Conservation (phyloP, 2,329 filamentous ascomycete species). For the Chaetomium globosum region DNA sequence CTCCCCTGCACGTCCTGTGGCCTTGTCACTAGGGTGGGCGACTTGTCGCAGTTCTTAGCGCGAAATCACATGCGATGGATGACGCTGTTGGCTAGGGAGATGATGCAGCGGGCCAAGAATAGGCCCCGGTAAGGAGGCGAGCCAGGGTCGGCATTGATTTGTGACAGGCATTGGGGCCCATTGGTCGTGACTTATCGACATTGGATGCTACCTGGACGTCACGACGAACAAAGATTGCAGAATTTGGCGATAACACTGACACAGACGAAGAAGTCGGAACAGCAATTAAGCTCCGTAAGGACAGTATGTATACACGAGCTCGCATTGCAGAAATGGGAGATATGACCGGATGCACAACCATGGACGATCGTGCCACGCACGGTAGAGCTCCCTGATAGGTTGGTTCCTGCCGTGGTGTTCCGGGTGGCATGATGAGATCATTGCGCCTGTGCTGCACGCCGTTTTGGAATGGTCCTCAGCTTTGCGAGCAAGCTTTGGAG, state of each 20-base stretch:
- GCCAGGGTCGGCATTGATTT: constrained; percentile 20
- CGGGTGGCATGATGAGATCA: constrained; percentile 41
- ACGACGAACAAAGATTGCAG: not conserved
- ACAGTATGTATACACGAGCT: not conserved
- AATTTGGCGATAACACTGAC: constrained; percentile 1
- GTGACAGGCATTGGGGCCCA: not conserved
- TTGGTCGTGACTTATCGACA: not conserved
- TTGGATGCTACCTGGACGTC: constrained; percentile 6
- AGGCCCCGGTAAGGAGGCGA: constrained; percentile 5
- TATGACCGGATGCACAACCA: not conserved
- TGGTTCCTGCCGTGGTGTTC: constrained; percentile 5
- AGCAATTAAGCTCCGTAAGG: no score
- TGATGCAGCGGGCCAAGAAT: constrained; percentile 20
- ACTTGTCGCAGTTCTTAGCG: constrained; percentile 26
- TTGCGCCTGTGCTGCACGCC: constrained; percentile 23
- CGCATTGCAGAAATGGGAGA: not conserved
- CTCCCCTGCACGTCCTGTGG: not conserved
- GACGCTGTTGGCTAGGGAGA: constrained; percentile 20
- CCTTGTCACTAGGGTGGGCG: not conserved
- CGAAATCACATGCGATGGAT: constrained; percentile 34
- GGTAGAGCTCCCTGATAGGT: constrained; percentile 13
- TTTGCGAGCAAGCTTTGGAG: constrained; percentile 3
- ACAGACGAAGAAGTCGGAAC: not conserved
- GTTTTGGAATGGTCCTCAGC: constrained; percentile 14
- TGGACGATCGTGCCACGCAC: constrained; percentile 11